Evolutionary conservation across 352 stramenopile species (phyloP), one percentile per base, ranked within the genome.

Genomic region (Phytopythium boreale): DNA sequence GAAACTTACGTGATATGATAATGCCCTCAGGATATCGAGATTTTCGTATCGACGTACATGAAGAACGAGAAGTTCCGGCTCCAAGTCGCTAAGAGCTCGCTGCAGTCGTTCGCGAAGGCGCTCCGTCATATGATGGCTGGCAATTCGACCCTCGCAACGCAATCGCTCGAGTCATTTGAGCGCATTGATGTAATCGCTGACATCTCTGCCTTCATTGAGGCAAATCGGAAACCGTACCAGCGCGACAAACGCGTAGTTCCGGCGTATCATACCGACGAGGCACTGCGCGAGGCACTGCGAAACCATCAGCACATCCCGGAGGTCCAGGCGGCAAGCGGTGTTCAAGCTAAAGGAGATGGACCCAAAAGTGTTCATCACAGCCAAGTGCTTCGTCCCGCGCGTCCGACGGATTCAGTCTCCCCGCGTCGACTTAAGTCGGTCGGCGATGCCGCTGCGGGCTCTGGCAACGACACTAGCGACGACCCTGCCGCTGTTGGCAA

Each of bases 31-130:
- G 82, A 95, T 59, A 76, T 93, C 43, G 80, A 91, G 36, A 71
- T 88, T 9, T 80, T 88, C 58, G 80, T 93, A 27, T 93, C 84
- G 4, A 74, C 76, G 7, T 91, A 80, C 58, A 92, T 92, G 82
- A 93, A 93, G 68, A 95, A 95, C 61, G 86, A 95, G 59, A 93
- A 92, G 58, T 92, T 90, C 50, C 81, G 84, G 2, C 72, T 95
- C 12, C 84, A 95, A 67, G 86, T 93, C 57, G 70, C 83, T 41
- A 95, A 95, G 49, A 91, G 87, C 58, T 91, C 82, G 1, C 64
- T 95, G 20, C 65, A 88, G 53, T 89, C 80, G 6, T 68, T 95
- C 7, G 72, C 75, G 0, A 90, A 90, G 72, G 86, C 86, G 14
- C 64, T 91, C 46, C 79, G 89, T 31, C 82, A 92, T 49, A 80